Percentiles rank a stretch among this genome's conserved stretches.
Evolutionary conservation across 2,329 filamentous ascomycete genomes (phyloP).

Genomic region (Pyrenophora seminiperda): DNA sequence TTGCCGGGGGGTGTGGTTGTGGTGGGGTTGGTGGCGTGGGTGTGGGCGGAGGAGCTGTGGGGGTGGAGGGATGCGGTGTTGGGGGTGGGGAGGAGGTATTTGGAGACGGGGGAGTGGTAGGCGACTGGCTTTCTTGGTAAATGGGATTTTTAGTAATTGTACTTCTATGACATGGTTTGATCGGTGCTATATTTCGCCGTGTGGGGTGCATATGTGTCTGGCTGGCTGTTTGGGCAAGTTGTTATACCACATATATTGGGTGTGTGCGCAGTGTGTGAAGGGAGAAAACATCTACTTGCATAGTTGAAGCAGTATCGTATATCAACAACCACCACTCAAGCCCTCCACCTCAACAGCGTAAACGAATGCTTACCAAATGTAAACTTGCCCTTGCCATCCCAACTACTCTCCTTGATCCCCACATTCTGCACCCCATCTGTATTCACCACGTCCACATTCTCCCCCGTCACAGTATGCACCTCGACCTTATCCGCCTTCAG

Average conservation of each 20-base stretch:
- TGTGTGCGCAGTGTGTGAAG: too few species aligned
- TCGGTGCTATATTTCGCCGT: too few species aligned
- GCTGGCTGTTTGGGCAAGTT: too few species aligned
- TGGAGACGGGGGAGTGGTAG: constrained; percentile 13
- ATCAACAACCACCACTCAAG: constrained; percentile 7
- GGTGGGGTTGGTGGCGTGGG: constrained; percentile 9
- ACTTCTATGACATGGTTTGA: too few species aligned
- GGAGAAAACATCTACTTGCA: too few species aligned
- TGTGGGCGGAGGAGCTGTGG: constrained; percentile 16
- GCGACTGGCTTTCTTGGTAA: too few species aligned
- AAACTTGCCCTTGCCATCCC: constrained; percentile 67
- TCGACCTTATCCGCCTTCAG: constrained; percentile 55
- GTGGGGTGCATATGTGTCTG: too few species aligned
- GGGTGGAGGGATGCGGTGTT: constrained; percentile 18
- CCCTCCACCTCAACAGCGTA: constrained; percentile 66
- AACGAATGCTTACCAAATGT: constrained; percentile 73
- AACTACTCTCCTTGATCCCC: constrained; percentile 63
- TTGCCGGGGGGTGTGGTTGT: constrained; percentile 19
- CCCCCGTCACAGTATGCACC: constrained; percentile 68
- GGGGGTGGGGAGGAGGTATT: constrained; percentile 16
- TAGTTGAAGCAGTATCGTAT: too few species aligned
- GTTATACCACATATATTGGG: too few species aligned
- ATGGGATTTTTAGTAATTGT: too few species aligned
- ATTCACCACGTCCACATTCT: constrained; percentile 64
- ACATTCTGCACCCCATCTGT: constrained; percentile 67